Conservation (phyloP, 2,329 filamentous ascomycete species). For the Penicillium thymicola region DNA sequence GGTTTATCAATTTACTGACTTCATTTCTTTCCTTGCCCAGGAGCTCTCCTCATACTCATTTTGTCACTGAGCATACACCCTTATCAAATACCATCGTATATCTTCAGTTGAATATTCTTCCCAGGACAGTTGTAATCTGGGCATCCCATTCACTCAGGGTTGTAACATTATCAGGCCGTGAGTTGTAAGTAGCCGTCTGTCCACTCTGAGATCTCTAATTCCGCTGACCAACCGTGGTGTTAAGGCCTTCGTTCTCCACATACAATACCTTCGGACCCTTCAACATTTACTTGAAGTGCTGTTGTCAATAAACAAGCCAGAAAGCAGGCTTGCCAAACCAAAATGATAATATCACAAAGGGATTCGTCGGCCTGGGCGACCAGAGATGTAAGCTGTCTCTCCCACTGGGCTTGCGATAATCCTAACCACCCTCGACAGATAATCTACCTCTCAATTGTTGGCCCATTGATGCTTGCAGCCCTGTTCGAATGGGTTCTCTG, state of each 20-base stretch:
- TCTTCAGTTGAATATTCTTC: neutral
- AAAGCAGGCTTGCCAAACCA: too few relatives aligned
- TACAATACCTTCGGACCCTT: neutral
- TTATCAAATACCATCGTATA: neutral
- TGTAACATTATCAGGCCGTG: neutral
- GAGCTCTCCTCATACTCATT: neutral
- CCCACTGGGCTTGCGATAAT: neutral
- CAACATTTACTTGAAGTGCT: neutral
- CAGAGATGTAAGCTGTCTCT: constrained; percentile 16
- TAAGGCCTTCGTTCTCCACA: too few relatives aligned
- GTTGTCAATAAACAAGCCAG: neutral
- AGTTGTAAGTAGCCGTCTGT: neutral
- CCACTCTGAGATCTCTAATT: neutral
- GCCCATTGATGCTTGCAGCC: constrained; percentile 76
- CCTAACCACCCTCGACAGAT: constrained; percentile 56
- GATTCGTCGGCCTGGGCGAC: constrained; percentile 3
- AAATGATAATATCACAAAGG: neutral
- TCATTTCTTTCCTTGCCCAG: neutral
- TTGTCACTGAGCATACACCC: neutral
- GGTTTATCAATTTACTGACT: neutral
- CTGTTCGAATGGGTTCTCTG: constrained; percentile 92
- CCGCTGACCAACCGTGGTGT: neutral
- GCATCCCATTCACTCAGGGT: neutral
- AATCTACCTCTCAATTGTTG: constrained; percentile 77
- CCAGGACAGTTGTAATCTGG: neutral